Conservation (phyloP, 139 green algal genomes). For the Spirogloea muscicola region DNA sequence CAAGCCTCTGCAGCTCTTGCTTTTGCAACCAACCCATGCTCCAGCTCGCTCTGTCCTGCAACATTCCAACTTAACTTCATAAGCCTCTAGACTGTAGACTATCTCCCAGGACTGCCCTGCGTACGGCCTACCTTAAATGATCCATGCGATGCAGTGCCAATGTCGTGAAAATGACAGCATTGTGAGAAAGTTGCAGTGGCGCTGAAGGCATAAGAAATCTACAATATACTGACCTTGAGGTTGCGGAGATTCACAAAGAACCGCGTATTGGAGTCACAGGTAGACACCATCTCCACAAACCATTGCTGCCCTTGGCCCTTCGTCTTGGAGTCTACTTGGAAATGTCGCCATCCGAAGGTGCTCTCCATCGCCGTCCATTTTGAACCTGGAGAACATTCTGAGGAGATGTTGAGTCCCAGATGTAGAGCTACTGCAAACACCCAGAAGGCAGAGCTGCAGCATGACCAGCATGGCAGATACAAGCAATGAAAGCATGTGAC, state of each 20-base stretch:
- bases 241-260: conserved; percentile 55
- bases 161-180: not conserved
- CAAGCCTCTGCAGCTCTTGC: conserved; percentile 3
- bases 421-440: too few species aligned
- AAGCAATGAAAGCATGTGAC: not conserved
- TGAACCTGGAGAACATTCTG: conserved; percentile 30
- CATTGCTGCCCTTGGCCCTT: conserved; percentile 45
- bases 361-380: conserved; percentile 67
- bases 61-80: too few species aligned
- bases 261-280: conserved; percentile 52
- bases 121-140: too few species aligned
- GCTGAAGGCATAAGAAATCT: not conserved
- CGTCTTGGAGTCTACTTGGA: conserved; percentile 54
- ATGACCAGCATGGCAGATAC: not conserved
- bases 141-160: not conserved
- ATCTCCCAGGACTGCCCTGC: too few species aligned
- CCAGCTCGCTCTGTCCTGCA: conserved; percentile 23
- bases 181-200: not conserved
- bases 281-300: conserved; percentile 57
- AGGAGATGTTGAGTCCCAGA: not conserved
- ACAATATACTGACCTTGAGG: conserved; percentile 15
- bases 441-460: not conserved
- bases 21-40: conserved; percentile 22
- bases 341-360: conserved; percentile 63
- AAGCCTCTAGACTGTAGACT: too few species aligned